A percentile compares a stretch with the other conserved stretches of the same genome.
These are phyloP conservation scores for Anisodus tanguticus DNA, from an alignment of 257 asterid species.

Conservation along the genomic window DNA sequence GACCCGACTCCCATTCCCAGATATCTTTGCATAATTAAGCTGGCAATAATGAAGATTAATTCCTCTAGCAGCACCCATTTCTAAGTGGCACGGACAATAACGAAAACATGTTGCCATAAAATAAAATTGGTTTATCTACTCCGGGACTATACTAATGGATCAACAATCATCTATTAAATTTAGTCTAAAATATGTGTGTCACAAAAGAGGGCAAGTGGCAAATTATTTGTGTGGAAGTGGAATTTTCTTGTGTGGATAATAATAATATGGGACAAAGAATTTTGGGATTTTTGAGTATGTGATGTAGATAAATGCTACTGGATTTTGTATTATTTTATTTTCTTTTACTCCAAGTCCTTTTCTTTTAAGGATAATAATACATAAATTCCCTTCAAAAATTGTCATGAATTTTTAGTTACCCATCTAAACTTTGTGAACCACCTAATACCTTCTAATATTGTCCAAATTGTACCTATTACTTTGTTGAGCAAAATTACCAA, in stretches of 20 bases:
- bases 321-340: neutral
- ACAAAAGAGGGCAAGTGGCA: constrained; percentile 3
- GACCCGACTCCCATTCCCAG: constrained; percentile 36
- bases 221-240: neutral
- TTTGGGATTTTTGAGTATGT: neutral
- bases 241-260: constrained; percentile 13
- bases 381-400: neutral
- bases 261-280: neutral
- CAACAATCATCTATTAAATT: neutral
- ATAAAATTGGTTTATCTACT: neutral
- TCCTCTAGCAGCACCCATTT: constrained; percentile 33
- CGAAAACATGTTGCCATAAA: constrained; percentile 48
- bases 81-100: constrained; percentile 53
- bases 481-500: neutral
- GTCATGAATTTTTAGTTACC: neutral
- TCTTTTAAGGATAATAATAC: neutral
- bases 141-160: neutral
- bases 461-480: neutral
- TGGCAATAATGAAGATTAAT: constrained; percentile 50
- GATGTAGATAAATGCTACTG: neutral
- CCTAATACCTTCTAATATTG: neutral
- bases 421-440: neutral
- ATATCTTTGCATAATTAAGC: constrained; percentile 39
- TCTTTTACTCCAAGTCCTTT: neutral
- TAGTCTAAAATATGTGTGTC: neutral